These are phyloP conservation scores for Omphalotus guepiniiformis DNA, from an alignment of 768 basidiomycete genomes.

Conservation along the genomic window DNA sequence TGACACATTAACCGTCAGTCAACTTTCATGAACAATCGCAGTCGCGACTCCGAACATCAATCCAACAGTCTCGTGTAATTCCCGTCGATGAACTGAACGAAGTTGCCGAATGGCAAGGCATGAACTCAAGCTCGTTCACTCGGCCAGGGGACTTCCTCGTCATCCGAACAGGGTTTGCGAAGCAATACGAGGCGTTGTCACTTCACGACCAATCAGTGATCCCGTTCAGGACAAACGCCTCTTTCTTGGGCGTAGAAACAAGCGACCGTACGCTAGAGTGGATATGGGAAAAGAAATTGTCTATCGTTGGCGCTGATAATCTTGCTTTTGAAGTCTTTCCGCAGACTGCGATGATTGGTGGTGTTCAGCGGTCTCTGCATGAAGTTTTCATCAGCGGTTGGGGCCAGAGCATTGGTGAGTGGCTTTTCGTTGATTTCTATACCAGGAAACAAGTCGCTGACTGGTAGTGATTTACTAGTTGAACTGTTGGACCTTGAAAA, in stretches of 20 bases:
- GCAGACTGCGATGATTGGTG: neutral
- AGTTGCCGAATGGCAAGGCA: conserved; percentile 12
- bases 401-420: conserved; percentile 6
- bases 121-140: conserved; percentile 6
- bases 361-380: conserved; percentile 5
- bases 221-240: conserved; percentile 3
- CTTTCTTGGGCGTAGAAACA: conserved; percentile 8
- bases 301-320: conserved; percentile 11
- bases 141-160: conserved; percentile 14
- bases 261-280: conserved; percentile 11
- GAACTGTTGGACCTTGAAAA: conserved; percentile 9
- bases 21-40: neutral
- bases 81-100: conserved; percentile 5
- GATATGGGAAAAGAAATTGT: conserved; percentile 14
- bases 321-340: conserved; percentile 6
- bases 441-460: too few species aligned
- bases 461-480: neutral
- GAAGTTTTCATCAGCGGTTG: conserved; percentile 13
- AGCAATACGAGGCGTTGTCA: conserved; percentile 9
- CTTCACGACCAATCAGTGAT: conserved; percentile 7
- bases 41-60: neutral
- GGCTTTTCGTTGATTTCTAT: neutral
- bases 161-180: conserved; percentile 11
- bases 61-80: conserved; percentile 1
- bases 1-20: neutral